Evolutionary conservation across 2,329 filamentous ascomycete species (phyloP).

Genomic region (Verticillium nonalfalfae): DNA sequence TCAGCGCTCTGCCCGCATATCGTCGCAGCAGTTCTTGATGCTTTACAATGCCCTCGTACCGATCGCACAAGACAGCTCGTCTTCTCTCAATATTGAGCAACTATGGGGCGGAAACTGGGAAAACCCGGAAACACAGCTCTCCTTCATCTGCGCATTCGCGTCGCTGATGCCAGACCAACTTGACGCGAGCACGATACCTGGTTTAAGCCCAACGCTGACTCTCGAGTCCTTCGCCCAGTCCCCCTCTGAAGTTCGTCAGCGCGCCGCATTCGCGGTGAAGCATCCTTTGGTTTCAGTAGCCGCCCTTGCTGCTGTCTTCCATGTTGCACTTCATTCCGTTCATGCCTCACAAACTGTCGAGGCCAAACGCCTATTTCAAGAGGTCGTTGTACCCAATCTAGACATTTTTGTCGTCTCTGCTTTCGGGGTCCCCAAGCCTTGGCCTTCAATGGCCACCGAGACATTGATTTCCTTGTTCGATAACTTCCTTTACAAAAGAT

Average conservation of each 20-base stretch:
- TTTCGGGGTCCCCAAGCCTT: constrained; percentile 70
- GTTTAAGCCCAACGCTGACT: constrained; percentile 71
- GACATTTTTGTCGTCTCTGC: constrained; percentile 75
- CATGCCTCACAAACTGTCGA: constrained; percentile 57
- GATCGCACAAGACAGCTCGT: constrained; percentile 55
- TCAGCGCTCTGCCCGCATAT: constrained; percentile 67
- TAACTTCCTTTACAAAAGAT: constrained; percentile 73
- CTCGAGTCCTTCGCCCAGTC: constrained; percentile 48
- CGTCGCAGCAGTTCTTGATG: constrained; percentile 71
- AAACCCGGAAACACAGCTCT: constrained; percentile 79
- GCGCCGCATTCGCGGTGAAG: constrained; percentile 59
- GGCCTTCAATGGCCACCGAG: constrained; percentile 68
- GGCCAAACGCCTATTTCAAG: constrained; percentile 59
- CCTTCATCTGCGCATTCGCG: constrained; percentile 86
- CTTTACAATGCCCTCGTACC: constrained; percentile 75
- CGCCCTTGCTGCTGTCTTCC: constrained; percentile 66
- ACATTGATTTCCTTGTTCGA: constrained; percentile 74
- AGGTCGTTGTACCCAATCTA: constrained; percentile 65
- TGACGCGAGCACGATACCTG: constrained; percentile 79
- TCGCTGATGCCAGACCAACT: constrained; percentile 69
- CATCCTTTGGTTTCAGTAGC: constrained; percentile 86
- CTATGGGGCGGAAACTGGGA: constrained; percentile 91
- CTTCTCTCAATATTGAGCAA: constrained; percentile 73
- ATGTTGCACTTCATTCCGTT: constrained; percentile 55
- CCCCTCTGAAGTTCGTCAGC: constrained; percentile 40